Percentiles rank a stretch among this genome's conserved stretches.
phyloP scores from a whole-genome alignment of 441 rosid genomes.

The Bocquillonia castaneifolia region DNA sequence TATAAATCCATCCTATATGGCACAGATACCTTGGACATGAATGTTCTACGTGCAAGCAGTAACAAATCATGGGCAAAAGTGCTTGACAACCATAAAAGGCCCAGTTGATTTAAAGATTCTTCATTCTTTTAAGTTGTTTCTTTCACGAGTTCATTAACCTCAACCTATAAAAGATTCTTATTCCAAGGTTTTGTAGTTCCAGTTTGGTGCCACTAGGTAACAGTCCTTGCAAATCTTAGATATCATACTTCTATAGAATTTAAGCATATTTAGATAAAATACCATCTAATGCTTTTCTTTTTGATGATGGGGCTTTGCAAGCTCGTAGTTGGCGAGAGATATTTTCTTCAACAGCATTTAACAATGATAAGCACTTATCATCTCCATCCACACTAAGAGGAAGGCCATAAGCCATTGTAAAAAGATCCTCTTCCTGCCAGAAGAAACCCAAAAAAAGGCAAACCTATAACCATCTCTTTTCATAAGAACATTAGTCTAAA shows the following conservation, averaged over 20 bases:
- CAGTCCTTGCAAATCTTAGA: background rate
- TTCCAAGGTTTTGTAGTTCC: background rate
- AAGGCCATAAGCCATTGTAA: slow-evolving; percentile 89
- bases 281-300: slow-evolving; percentile 67
- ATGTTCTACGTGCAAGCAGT: background rate
- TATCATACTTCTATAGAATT: slow-evolving; percentile 13
- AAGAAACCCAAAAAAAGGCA: slow-evolving; percentile 10
- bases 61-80: background rate
- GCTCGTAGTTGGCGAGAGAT: slow-evolving; percentile 84
- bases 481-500: background rate
- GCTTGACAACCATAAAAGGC: background rate
- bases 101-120: background rate
- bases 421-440: slow-evolving; percentile 90
- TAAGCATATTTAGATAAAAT: slow-evolving; percentile 22
- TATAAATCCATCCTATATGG: background rate
- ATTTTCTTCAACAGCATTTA: slow-evolving; percentile 92
- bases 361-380: slow-evolving; percentile 68
- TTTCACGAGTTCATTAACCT: background rate
- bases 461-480: background rate
- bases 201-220: slow-evolving; percentile 2
- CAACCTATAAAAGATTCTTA: background rate
- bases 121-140: background rate
- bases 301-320: slow-evolving; percentile 59
- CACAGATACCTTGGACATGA: background rate
- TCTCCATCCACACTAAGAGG: slow-evolving; percentile 73